These are phyloP conservation scores for Monosporascus sp. DNA, from an alignment of 2,329 filamentous ascomycete genomes.

Conservation along the genomic window DNA sequence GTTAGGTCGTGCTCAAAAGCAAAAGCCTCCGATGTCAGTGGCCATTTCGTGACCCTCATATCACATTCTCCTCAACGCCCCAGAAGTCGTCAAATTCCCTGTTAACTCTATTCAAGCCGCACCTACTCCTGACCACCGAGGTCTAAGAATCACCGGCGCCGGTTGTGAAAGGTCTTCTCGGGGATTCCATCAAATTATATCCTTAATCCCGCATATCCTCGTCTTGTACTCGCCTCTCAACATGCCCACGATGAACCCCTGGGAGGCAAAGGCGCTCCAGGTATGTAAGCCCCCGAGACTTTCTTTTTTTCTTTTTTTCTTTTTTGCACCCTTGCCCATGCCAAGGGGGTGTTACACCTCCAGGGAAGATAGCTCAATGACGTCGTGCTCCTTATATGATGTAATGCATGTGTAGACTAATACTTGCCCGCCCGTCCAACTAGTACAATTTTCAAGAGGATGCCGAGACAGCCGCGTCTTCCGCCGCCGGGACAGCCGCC, in stretches of 20 bases:
- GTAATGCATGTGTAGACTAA: slow-evolving; percentile 6
- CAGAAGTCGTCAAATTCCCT: neutral
- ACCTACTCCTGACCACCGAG: neutral
- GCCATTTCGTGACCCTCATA: no score
- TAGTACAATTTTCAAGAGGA: slow-evolving; percentile 22
- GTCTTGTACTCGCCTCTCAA: neutral
- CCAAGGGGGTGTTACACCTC: no score
- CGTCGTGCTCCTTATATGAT: neutral
- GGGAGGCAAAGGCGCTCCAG: slow-evolving; percentile 23
- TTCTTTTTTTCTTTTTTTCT: no score
- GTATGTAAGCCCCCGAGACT: slow-evolving; percentile 19
- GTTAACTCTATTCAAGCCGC: neutral
- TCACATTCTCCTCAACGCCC: neutral
- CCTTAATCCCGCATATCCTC: neutral
- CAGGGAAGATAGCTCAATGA: no score
- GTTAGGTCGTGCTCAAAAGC: no score
- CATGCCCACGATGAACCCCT: slow-evolving; percentile 24
- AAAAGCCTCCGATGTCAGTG: no score
- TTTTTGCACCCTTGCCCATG: no score
- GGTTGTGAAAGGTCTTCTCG: neutral
- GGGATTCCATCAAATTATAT: neutral
- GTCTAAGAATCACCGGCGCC: neutral
- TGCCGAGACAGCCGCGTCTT: neutral
- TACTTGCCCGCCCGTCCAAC: neutral
- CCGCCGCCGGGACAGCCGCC: neutral